Conservation (phyloP, 192 early-diverging fungal genomes). For the Coemansia sp. region DNA sequence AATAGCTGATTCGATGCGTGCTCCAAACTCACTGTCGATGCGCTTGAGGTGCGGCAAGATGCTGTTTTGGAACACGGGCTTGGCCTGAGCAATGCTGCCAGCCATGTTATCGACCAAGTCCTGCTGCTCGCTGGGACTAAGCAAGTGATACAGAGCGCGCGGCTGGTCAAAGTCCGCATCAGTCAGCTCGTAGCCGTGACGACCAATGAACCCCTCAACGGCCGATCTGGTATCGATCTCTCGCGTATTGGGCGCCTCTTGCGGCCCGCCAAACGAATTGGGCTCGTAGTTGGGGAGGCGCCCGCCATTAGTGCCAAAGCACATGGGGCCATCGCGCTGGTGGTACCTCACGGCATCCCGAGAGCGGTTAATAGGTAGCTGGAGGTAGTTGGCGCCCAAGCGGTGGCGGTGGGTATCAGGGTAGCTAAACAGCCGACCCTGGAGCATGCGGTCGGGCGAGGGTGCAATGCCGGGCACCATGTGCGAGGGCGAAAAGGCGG, state of each 20-base stretch:
- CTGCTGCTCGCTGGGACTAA: conserved; percentile 23
- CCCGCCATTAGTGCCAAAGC: conserved; percentile 57
- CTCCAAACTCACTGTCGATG: conserved; percentile 58
- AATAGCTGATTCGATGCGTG: conserved; percentile 42
- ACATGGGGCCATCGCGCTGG: conserved; percentile 67
- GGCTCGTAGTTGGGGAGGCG: conserved; percentile 63
- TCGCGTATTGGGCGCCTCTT: conserved; percentile 20
- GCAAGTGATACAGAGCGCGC: conserved; percentile 54
- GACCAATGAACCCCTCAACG: conserved; percentile 51
- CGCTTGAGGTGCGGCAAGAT: conserved; percentile 59
- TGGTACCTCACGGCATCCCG: conserved; percentile 56
- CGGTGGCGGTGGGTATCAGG: conserved; percentile 70
- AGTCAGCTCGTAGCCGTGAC: conserved; percentile 53
- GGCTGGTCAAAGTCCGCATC: conserved; percentile 68
- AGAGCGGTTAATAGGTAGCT: conserved; percentile 69
- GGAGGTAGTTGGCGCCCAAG: conserved; percentile 67
- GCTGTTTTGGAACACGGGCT: conserved; percentile 56
- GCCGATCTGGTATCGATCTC: conserved; percentile 34
- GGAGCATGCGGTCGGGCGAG: conserved; percentile 66
- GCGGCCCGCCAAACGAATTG: conserved; percentile 60
- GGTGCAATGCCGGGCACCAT: conserved; percentile 69
- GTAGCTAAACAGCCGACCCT: conserved; percentile 73
- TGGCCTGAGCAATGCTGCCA: conserved; percentile 54
- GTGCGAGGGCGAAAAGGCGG: conserved; percentile 66
- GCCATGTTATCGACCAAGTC: conserved; percentile 63